Conservation (phyloP, 768 basidiomycete species). For the Phanerodontia chrysosporium region DNA sequence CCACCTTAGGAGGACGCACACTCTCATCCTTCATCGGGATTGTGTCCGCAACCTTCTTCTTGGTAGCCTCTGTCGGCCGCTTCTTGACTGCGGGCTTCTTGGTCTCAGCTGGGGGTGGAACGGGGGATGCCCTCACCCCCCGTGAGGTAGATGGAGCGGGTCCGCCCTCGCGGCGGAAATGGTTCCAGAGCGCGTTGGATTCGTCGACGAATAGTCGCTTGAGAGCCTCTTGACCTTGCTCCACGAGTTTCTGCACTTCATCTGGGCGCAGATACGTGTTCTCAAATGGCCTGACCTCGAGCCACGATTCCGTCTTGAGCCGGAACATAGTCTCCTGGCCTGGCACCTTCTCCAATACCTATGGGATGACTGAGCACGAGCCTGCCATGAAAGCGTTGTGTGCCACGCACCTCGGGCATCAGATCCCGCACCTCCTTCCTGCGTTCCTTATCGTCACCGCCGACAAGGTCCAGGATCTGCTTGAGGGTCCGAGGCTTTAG, state of each 20-base stretch:
- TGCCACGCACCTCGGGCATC: slow-evolving; percentile 41
- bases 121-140: neutral
- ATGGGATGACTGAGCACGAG: slow-evolving; percentile 10
- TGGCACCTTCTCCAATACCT: neutral
- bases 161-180: slow-evolving; percentile 28
- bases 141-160: neutral
- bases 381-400: neutral
- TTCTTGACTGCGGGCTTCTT: neutral
- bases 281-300: slow-evolving; percentile 66
- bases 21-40: slow-evolving; percentile 47
- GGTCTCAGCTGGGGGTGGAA: neutral
- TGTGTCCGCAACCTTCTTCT: slow-evolving; percentile 18
- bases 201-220: slow-evolving; percentile 50
- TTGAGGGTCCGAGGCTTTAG: slow-evolving; percentile 42
- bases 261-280: slow-evolving; percentile 47
- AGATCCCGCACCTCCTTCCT: slow-evolving; percentile 43
- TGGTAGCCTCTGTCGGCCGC: slow-evolving; percentile 11
- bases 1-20: slow-evolving; percentile 24
- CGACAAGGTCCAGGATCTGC: slow-evolving; percentile 39
- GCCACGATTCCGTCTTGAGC: slow-evolving; percentile 57
- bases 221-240: slow-evolving; percentile 47
- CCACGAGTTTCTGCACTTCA: slow-evolving; percentile 47
- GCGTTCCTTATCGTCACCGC: slow-evolving; percentile 33
- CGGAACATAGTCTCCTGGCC: slow-evolving; percentile 38
- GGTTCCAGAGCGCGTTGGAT: slow-evolving; percentile 59